phyloP scores from a whole-genome alignment of 1,139 yeast species.

The Geotrichum bryndzae region DNA sequence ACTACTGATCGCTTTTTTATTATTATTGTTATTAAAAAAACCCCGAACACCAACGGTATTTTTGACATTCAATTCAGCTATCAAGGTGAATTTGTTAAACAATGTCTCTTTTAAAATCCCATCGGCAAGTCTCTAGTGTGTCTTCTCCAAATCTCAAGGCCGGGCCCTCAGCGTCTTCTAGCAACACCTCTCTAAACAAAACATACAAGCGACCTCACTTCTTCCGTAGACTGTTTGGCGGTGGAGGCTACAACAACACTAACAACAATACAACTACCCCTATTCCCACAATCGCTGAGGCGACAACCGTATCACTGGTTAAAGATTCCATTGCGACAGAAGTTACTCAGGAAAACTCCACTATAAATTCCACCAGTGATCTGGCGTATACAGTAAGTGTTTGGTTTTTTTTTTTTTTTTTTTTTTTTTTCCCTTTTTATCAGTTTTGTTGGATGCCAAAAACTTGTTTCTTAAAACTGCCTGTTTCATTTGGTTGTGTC shows the following conservation, averaged over 20 bases:
- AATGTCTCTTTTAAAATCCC: conserved; percentile 8
- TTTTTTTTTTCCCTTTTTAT: not conserved
- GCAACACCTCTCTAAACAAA: conserved; percentile 10
- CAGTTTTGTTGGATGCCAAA: not conserved
- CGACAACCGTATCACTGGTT: not conserved
- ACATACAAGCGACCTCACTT: conserved; percentile 16
- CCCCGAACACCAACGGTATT: not conserved
- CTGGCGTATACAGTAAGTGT: not conserved
- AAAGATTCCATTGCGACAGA: not conserved
- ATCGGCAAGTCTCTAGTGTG: conserved; percentile 3
- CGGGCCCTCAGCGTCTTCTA: not conserved
- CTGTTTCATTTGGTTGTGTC: not conserved
- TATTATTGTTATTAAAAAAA: too few species aligned
- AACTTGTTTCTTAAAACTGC: not conserved
- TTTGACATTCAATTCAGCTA: not conserved
- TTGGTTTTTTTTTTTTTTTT: not conserved
- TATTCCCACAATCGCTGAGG: not conserved
- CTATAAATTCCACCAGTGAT: not conserved
- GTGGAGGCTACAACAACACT: conserved; percentile 6
- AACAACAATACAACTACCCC: not conserved
- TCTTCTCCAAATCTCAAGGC: not conserved
- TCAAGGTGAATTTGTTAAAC: not conserved
- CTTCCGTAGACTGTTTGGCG: conserved; percentile 17
- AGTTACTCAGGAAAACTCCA: not conserved
- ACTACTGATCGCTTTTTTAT: not conserved